These are phyloP conservation scores for Colletotrichum lentis DNA, from an alignment of 2,329 filamentous ascomycete species.

Conservation along the genomic window DNA sequence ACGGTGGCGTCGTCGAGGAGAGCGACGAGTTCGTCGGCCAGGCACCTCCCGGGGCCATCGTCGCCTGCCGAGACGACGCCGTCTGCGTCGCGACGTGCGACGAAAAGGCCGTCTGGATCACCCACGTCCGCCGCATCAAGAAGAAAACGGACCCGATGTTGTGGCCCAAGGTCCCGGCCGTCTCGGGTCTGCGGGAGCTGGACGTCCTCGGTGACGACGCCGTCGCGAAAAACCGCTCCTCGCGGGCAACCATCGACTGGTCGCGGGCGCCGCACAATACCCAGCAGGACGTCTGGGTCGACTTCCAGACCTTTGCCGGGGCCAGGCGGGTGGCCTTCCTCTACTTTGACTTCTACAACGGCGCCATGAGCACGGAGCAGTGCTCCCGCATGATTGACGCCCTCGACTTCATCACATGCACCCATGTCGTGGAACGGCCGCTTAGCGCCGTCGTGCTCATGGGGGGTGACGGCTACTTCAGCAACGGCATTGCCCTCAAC, in stretches of 20 bases:
- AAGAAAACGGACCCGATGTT: slow-evolving; percentile 48
- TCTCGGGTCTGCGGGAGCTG: slow-evolving; percentile 47
- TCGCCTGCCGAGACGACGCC: slow-evolving; percentile 49
- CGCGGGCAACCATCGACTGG: slow-evolving; percentile 43
- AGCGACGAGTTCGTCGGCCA: slow-evolving; percentile 36
- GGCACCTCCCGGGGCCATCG: slow-evolving; percentile 42
- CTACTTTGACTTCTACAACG: slow-evolving; percentile 56
- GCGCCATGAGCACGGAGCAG: slow-evolving; percentile 53
- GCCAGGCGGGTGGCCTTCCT: slow-evolving; percentile 47
- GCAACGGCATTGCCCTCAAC: slow-evolving; percentile 55
- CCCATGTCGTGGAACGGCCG: slow-evolving; percentile 42
- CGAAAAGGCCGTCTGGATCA: slow-evolving; percentile 53
- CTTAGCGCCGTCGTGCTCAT: slow-evolving; percentile 52
- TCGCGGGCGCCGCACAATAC: slow-evolving; percentile 43
- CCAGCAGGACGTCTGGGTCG: slow-evolving; percentile 52
- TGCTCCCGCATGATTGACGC: slow-evolving; percentile 49
- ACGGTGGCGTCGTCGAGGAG: slow-evolving; percentile 52
- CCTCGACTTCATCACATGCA: slow-evolving; percentile 47
- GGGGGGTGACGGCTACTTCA: slow-evolving; percentile 53
- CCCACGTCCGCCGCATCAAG: slow-evolving; percentile 51
- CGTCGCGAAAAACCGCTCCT: slow-evolving; percentile 29
- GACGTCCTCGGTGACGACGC: slow-evolving; percentile 43
- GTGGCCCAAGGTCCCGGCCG: slow-evolving; percentile 53
- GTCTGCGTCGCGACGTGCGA: slow-evolving; percentile 51
- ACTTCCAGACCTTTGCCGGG: slow-evolving; percentile 45